A percentile compares a stretch with the other conserved stretches of the same genome.
Conservation (phyloP, 805 yeast genomes). For the Candida stauntonica region DNA sequence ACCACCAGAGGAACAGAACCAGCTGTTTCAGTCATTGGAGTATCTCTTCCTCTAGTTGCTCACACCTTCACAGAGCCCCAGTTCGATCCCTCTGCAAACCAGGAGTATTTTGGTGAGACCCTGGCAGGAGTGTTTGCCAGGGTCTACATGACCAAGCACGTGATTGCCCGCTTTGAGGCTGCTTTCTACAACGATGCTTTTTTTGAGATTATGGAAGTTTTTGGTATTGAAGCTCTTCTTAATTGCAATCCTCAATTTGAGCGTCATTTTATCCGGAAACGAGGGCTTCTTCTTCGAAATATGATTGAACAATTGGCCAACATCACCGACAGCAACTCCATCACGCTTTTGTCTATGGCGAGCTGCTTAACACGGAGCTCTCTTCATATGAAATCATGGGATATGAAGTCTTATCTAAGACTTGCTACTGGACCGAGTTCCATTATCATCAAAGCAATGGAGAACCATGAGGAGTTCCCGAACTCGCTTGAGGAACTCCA, state of each 20-base stretch:
- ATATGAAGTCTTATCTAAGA: constrained; percentile 16
- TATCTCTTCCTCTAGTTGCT: constrained; percentile 4
- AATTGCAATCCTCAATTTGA: constrained; percentile 4
- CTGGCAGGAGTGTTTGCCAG: constrained; percentile 13
- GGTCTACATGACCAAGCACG: constrained; percentile 11
- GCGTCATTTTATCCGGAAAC: constrained; percentile 8
- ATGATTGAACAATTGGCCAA: constrained; percentile 7
- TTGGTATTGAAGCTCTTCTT: constrained; percentile 3
- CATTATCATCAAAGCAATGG: constrained; percentile 13
- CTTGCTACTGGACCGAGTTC: constrained; percentile 22
- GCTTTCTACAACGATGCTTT: neutral
- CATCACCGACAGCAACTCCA: constrained; percentile 16
- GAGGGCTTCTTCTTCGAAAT: constrained; percentile 17
- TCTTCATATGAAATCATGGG: constrained; percentile 7
- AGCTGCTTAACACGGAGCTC: constrained; percentile 9
- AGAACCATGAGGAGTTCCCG: constrained; percentile 17
- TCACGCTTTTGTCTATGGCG: neutral
- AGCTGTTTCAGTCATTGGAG: too few species aligned
- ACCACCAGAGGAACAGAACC: too few species aligned
- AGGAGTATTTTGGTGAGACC: constrained; percentile 21
- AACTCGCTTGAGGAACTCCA: constrained; percentile 9
- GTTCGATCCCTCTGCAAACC: constrained; percentile 7
- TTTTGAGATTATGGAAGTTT: constrained; percentile 15
- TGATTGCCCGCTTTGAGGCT: neutral
- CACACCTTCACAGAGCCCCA: constrained; percentile 13